Conservation (phyloP, 2,329 filamentous ascomycete genomes). For the Cytospora piceae region DNA sequence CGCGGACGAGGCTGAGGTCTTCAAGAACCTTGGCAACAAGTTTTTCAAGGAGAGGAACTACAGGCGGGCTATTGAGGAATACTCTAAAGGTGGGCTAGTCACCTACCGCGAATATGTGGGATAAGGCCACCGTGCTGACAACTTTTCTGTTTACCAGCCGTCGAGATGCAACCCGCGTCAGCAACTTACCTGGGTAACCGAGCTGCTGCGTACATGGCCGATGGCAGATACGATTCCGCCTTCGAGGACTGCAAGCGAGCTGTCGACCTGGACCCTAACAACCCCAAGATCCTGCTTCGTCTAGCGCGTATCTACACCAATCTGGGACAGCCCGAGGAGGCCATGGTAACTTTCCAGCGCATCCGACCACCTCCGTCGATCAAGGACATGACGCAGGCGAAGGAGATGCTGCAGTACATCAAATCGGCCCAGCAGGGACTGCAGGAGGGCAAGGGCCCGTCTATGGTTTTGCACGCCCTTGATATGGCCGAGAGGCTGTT, state of each 20-base stretch:
- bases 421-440: constrained; percentile 78
- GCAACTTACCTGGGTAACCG: constrained; percentile 93
- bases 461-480: constrained; percentile 89
- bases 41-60: constrained; percentile 97
- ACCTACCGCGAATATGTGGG: constrained; percentile 27
- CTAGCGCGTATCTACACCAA: constrained; percentile 88
- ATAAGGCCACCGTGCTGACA: constrained; percentile 18
- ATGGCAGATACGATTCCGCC: constrained; percentile 76
- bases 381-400: constrained; percentile 83
- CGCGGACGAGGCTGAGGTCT: constrained; percentile 81
- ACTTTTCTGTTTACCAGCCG: constrained; percentile 59
- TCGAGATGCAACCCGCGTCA: constrained; percentile 83
- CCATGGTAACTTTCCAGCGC: constrained; percentile 77
- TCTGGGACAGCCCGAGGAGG: constrained; percentile 84
- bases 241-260: constrained; percentile 86
- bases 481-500: constrained; percentile 87
- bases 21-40: constrained; percentile 92
- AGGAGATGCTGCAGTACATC: constrained; percentile 83
- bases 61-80: constrained; percentile 84
- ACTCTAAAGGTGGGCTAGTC: constrained; percentile 75
- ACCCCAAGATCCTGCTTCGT: constrained; percentile 85
- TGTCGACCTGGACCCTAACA: constrained; percentile 80
- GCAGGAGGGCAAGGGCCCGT: constrained; percentile 74
- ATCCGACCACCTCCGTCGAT: constrained; percentile 80
- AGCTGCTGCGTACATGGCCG: constrained; percentile 91